A percentile compares a stretch with the other conserved stretches of the same genome.
These are phyloP conservation scores for Jatropha curcas DNA, from an alignment of 345 rosid genomes.

Conservation along the genomic window DNA sequence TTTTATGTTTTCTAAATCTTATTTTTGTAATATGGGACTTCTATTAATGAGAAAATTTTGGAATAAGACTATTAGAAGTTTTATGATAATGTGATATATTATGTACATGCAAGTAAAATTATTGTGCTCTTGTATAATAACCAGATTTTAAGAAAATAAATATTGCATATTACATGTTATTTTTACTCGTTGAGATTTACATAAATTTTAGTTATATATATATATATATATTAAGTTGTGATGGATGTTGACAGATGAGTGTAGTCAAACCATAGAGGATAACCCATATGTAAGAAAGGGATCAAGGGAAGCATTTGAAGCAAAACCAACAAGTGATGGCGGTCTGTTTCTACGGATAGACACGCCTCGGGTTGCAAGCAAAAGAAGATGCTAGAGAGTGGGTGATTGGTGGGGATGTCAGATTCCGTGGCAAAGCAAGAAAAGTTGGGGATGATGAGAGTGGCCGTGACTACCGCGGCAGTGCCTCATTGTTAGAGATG, in stretches of 20 bases:
- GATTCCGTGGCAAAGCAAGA: neutral
- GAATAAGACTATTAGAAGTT: too few species aligned
- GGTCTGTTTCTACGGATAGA: neutral
- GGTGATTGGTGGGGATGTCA: neutral
- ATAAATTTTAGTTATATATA: too few species aligned
- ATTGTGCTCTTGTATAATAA: too few species aligned
- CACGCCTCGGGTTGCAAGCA: neutral
- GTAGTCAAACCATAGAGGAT: neutral
- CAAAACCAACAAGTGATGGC: neutral
- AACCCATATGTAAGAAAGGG: neutral
- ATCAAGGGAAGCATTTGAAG: neutral
- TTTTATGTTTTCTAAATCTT: too few species aligned
- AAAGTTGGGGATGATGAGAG: neutral
- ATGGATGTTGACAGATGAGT: neutral
- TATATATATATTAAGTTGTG: too few species aligned
- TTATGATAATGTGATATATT: too few species aligned
- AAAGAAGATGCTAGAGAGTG: neutral
- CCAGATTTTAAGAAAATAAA: too few species aligned
- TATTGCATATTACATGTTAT: too few species aligned
- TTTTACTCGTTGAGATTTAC: too few species aligned
- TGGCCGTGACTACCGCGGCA: neutral
- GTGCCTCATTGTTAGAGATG: neutral
- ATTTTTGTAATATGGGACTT: too few species aligned
- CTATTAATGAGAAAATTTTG: too few species aligned
- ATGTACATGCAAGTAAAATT: too few species aligned